Evolutionary conservation across 2,329 filamentous ascomycete genomes (phyloP).

Genomic region (Exophiala mesophila): DNA sequence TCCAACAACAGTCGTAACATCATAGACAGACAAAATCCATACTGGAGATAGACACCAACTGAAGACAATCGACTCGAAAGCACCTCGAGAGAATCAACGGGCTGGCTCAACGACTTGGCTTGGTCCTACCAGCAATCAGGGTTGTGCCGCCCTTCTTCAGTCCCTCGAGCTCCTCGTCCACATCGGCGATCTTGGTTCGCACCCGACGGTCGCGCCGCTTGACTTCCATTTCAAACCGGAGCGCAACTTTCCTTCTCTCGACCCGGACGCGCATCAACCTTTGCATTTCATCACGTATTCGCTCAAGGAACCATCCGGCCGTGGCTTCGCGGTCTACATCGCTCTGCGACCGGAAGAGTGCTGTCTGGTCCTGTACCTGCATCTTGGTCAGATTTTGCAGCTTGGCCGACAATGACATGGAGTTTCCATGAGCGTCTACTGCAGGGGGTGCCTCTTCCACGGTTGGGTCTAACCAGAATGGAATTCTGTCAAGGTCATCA

Average conservation of each 20-base stretch:
- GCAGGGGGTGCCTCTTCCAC: conserved; percentile 24
- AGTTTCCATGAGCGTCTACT: conserved; percentile 19
- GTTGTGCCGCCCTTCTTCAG: conserved; percentile 53
- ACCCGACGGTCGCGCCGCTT: conserved; percentile 50
- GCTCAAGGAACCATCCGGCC: conserved; percentile 56
- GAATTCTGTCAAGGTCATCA: conserved; percentile 45
- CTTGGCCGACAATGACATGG: conserved; percentile 32
- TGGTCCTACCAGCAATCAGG: conserved; percentile 43
- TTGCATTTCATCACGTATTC: conserved; percentile 48
- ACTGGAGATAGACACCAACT: background rate
- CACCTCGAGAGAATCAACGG: background rate
- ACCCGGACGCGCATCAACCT: conserved; percentile 50
- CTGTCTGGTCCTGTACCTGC: conserved; percentile 40
- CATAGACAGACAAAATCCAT: too few species aligned
- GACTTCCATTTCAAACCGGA: conserved; percentile 52
- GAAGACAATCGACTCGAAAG: background rate
- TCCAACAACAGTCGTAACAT: too few species aligned
- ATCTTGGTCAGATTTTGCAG: conserved; percentile 36
- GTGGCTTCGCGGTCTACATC: conserved; percentile 58
- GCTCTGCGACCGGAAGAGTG: conserved; percentile 47
- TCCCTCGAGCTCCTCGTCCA: conserved; percentile 46
- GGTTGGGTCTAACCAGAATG: conserved; percentile 44
- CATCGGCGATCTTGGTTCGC: conserved; percentile 43
- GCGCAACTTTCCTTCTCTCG: conserved; percentile 50
- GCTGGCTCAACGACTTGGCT: conserved; percentile 2